Evolutionary conservation across 805 yeast species (phyloP), one percentile per base, ranked within the genome.

Genomic region (Cyberlindnera xylosilytica): DNA sequence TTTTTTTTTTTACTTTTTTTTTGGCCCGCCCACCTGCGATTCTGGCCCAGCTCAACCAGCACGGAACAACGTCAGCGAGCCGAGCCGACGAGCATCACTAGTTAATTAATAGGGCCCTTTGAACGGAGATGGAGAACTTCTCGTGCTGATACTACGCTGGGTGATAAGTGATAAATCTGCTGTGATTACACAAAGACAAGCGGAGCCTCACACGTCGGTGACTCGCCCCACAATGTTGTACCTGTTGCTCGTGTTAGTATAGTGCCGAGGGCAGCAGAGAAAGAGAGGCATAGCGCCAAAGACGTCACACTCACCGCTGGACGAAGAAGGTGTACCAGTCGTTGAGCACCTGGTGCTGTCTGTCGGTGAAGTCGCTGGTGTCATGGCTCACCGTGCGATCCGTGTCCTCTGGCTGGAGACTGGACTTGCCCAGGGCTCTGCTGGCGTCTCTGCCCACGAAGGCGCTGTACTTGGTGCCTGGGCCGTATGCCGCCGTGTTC

Each of bases 361-460:
- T 76, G 10, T 75, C 85, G 18, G 74, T 70, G 50, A 87, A 70
- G 18, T 64, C 73, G 2, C 70, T 68, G 22, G 68, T 70, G 46
- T 72, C 74, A 76, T 80, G 77, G 17, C 79, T 64, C 4, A 64
- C 60, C 0, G 41, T 43, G 1, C 50, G 51, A 32, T 64, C 67
- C 1, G 76, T 74, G 47, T 81, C 84, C 42, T 69, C 77, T 0
- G 69, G 66, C n/a, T 73, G 69, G 43, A 81, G 59, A 16, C 81
- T 74, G 40, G 87, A 80, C 54, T 81, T 76, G 2, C 86, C 96
- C 40, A 87, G 66, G 2, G 91, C 83, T 44, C 93, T 66, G 26
- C 87, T 77, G 18, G 87, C 86, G 52, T 87, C 96, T 49, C 75
- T 78, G 5, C 91, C 96, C 9, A 80, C 86, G 32, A 87, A 70